Percentiles rank a stretch among this genome's conserved stretches.
These are phyloP conservation scores for Rubus idaeus DNA, from an alignment of 306 rosid species.

Conservation along the genomic window DNA sequence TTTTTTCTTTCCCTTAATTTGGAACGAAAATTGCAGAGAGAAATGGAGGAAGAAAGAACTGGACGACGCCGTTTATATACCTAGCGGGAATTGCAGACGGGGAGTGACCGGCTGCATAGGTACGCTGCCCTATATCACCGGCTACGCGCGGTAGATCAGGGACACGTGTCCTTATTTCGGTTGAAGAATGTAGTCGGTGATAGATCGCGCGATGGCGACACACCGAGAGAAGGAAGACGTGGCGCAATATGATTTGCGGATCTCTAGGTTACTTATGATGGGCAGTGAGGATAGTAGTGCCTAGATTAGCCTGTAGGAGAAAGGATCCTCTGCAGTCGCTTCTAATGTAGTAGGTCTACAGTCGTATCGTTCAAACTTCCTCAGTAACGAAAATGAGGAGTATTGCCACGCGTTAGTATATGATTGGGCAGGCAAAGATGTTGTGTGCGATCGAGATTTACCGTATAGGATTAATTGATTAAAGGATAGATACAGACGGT, in stretches of 20 bases:
- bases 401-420: background rate
- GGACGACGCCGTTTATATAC: constrained; percentile 27
- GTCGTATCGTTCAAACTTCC: background rate
- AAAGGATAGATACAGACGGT: constrained; percentile 36
- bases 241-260: constrained; percentile 21
- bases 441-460: background rate
- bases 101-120: constrained; percentile 43
- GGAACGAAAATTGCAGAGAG: constrained; percentile 22
- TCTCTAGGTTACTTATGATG: constrained; percentile 19
- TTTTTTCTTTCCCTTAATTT: background rate
- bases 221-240: constrained; percentile 19
- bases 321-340: background rate
- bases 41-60: background rate
- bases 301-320: background rate
- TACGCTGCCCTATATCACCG: constrained; percentile 30
- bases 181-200: constrained; percentile 28
- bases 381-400: background rate
- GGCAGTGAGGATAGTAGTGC: constrained; percentile 14
- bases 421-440: background rate
- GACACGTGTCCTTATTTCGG: constrained; percentile 30
- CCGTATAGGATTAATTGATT: constrained; percentile 14
- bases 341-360: background rate
- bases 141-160: constrained; percentile 21
- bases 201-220: constrained; percentile 35
- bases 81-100: constrained; percentile 43